phyloP scores from a whole-genome alignment of 495 filamentous ascomycete species.

The Xylaria grammica region DNA sequence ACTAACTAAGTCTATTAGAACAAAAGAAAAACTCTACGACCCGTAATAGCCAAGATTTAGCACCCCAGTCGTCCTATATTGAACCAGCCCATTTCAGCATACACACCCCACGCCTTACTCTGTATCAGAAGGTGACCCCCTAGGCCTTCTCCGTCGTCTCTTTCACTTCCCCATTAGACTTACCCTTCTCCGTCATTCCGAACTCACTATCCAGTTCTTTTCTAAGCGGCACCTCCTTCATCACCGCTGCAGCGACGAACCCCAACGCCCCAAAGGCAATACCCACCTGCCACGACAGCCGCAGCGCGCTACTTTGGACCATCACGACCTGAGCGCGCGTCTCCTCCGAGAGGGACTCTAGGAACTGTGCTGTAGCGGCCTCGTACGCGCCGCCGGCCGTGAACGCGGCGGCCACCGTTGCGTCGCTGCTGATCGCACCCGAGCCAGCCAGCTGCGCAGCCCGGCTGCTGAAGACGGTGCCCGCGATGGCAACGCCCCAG shows the following conservation, averaged over 20 bases:
- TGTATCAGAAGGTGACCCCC: neutral
- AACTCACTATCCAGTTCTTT: conserved; percentile 26
- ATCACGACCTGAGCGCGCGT: conserved; percentile 17
- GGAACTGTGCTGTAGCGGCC: conserved; percentile 15
- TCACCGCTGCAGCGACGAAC: conserved; percentile 12
- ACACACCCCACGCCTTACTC: neutral
- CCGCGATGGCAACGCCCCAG: conserved; percentile 50
- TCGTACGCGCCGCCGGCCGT: conserved; percentile 24
- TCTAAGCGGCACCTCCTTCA: conserved; percentile 24
- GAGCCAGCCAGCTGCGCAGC: conserved; percentile 27
- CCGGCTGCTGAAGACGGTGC: conserved; percentile 49
- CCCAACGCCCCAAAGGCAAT: conserved; percentile 25
- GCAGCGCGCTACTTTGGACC: conserved; percentile 18
- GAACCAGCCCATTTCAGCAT: neutral
- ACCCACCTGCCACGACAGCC: conserved; percentile 26
- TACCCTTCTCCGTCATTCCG: conserved; percentile 19
- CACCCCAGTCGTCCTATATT: neutral
- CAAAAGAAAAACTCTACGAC: neutral
- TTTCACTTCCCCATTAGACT: neutral
- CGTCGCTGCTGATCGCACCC: conserved; percentile 11
- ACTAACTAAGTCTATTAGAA: neutral
- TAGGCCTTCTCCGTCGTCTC: neutral
- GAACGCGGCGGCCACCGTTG: conserved; percentile 15
- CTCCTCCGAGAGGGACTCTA: conserved; percentile 17
- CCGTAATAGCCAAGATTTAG: neutral